phyloP scores from a whole-genome alignment of 495 filamentous ascomycete species.

The Penicillium psychrofluorescens region DNA sequence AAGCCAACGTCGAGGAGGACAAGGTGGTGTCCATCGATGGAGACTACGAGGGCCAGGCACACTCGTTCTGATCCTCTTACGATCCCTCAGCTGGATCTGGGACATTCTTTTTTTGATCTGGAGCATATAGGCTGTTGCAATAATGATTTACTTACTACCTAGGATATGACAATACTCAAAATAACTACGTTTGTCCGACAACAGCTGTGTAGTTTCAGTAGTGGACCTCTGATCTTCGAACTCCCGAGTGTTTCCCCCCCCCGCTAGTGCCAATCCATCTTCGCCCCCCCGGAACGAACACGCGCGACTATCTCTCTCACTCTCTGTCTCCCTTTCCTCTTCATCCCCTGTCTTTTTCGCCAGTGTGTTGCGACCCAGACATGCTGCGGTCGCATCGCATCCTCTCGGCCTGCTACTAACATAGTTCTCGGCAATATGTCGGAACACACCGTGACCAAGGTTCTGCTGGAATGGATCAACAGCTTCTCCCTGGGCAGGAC shows the following conservation, averaged over 20 bases:
- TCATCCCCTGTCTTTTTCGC: too few species aligned
- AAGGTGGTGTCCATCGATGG: slow-evolving; percentile 44
- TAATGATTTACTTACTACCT: too few species aligned
- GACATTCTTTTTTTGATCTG: background rate
- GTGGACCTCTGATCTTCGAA: too few species aligned
- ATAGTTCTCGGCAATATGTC: slow-evolving; percentile 26
- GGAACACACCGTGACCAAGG: slow-evolving; percentile 40
- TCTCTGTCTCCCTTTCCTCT: background rate
- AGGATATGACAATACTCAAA: background rate
- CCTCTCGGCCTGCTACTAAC: slow-evolving; percentile 6
- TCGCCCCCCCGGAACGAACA: background rate
- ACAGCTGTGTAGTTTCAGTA: too few species aligned
- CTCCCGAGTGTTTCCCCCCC: background rate
- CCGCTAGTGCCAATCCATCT: slow-evolving; percentile 5
- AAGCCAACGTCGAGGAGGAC: slow-evolving; percentile 71
- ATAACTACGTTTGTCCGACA: too few species aligned
- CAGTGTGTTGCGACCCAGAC: background rate
- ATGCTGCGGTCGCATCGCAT: slow-evolving; percentile 13
- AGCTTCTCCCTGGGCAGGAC: slow-evolving; percentile 41
- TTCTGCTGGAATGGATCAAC: slow-evolving; percentile 55
- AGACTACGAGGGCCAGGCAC: slow-evolving; percentile 12
- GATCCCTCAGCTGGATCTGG: slow-evolving; percentile 8
- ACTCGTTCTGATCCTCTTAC: background rate
- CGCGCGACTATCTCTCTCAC: slow-evolving; percentile 1
- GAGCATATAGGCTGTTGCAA: too few species aligned